Percentiles rank a stretch among this genome's conserved stretches.
Conservation (phyloP, 257 asterid genomes). For the Solanum sejunctum region DNA sequence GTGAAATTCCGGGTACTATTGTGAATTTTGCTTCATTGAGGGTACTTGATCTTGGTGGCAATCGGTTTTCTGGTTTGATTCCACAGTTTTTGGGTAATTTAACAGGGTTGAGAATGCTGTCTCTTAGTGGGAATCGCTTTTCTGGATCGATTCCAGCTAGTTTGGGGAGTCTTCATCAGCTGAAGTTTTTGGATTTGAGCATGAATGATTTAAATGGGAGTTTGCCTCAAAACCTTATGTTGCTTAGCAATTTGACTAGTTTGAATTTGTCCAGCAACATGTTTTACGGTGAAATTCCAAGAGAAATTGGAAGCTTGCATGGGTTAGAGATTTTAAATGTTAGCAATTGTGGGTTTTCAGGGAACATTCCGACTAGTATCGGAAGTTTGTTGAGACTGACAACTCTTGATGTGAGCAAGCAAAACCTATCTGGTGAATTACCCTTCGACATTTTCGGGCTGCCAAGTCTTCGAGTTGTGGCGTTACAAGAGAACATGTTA, state of each 20-base stretch:
- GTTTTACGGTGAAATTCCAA: slow-evolving; percentile 35
- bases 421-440: slow-evolving; percentile 43
- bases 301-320: slow-evolving; percentile 28
- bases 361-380: slow-evolving; percentile 37
- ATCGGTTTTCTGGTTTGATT: slow-evolving; percentile 33
- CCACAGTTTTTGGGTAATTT: slow-evolving; percentile 29
- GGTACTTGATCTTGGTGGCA: slow-evolving; percentile 48
- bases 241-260: slow-evolving; percentile 33
- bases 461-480: slow-evolving; percentile 60
- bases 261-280: slow-evolving; percentile 47
- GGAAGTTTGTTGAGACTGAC: slow-evolving; percentile 46
- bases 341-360: slow-evolving; percentile 41
- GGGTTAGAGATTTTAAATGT: slow-evolving; percentile 39
- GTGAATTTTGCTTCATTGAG: slow-evolving; percentile 25
- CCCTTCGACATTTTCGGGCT: slow-evolving; percentile 48
- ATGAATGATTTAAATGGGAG: slow-evolving; percentile 31
- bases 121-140: slow-evolving; percentile 37
- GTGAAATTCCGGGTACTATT: slow-evolving; percentile 30
- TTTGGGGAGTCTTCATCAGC: slow-evolving; percentile 29
- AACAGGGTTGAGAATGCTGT: slow-evolving; percentile 20
- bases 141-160: slow-evolving; percentile 29
- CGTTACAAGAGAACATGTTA: slow-evolving; percentile 46
- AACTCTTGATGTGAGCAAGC: slow-evolving; percentile 50
- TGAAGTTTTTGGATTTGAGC: slow-evolving; percentile 36
- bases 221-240: slow-evolving; percentile 29